Conservation (phyloP, 441 rosid species). For the Euphorbia corollata region DNA sequence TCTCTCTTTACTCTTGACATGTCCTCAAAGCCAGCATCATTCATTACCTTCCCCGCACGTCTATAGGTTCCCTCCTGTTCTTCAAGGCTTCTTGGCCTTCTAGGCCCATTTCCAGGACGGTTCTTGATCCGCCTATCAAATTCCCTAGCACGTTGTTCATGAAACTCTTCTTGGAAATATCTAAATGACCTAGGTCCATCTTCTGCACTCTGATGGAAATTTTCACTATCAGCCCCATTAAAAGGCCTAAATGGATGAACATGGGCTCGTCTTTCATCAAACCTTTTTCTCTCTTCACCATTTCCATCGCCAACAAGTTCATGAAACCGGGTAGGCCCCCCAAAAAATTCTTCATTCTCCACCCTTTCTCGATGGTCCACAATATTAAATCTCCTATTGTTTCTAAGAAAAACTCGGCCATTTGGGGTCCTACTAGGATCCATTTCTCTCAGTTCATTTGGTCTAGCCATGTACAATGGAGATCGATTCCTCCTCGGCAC, state of each 20-base stretch:
- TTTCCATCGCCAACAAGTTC: slow-evolving; percentile 52
- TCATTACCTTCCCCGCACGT: slow-evolving; percentile 42
- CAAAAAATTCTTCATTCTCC: slow-evolving; percentile 45
- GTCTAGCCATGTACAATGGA: slow-evolving; percentile 49
- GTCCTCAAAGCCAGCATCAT: slow-evolving; percentile 46
- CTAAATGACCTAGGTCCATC: slow-evolving; percentile 51
- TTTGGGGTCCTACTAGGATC: slow-evolving; percentile 65
- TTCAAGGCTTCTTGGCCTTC: slow-evolving; percentile 47
- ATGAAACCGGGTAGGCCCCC: slow-evolving; percentile 55
- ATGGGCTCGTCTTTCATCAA: slow-evolving; percentile 59
- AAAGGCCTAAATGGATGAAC: slow-evolving; percentile 54
- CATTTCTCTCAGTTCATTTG: slow-evolving; percentile 57
- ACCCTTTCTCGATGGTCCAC: slow-evolving; percentile 55
- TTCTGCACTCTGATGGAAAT: slow-evolving; percentile 39
- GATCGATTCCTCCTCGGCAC: slow-evolving; percentile 69
- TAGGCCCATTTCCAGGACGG: slow-evolving; percentile 46
- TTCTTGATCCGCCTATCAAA: slow-evolving; percentile 52
- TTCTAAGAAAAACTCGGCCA: slow-evolving; percentile 48
- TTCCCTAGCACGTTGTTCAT: slow-evolving; percentile 53
- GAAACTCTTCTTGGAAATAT: slow-evolving; percentile 38
- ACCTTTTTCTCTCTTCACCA: slow-evolving; percentile 57
- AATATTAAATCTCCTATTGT: slow-evolving; percentile 43
- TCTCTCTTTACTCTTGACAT: slow-evolving; percentile 44
- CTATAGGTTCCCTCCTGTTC: slow-evolving; percentile 55
- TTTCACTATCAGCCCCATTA: slow-evolving; percentile 37